These are phyloP conservation scores for Scleroderma citrinum DNA, from an alignment of 768 basidiomycete genomes.

Conservation along the genomic window DNA sequence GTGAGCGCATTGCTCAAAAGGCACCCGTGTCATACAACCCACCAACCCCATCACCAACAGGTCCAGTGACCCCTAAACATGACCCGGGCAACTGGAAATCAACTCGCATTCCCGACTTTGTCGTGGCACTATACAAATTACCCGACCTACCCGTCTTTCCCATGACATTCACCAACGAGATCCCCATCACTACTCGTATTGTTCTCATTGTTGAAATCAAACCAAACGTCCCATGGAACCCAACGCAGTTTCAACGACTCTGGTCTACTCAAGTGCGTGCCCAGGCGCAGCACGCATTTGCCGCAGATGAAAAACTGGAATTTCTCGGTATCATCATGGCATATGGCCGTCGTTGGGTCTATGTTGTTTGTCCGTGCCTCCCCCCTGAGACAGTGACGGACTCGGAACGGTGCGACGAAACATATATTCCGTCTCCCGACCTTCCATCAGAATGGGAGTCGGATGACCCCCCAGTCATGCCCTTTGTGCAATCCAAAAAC, in stretches of 20 bases:
- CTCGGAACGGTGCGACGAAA: not conserved
- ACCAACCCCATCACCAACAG: no score
- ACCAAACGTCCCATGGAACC: no score
- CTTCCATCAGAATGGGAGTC: not conserved
- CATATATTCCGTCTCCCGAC: not conserved
- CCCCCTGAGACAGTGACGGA: not conserved
- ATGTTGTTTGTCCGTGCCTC: not conserved
- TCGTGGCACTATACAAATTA: not conserved
- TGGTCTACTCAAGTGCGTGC: not conserved
- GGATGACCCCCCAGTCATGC: not conserved
- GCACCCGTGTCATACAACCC: no score
- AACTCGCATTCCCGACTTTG: not conserved
- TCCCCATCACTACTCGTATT: no score
- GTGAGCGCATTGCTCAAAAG: no score
- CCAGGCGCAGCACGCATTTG: not conserved
- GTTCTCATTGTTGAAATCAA: no score
- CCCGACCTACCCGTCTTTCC: no score
- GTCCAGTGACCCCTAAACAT: not conserved
- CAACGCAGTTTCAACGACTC: no score
- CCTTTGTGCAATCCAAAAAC: no score
- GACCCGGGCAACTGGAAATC: not conserved
- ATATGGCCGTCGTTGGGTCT: not conserved
- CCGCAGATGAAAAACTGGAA: not conserved
- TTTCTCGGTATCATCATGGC: constrained; percentile 1
- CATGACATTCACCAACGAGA: no score